Percentiles rank a stretch among this genome's conserved stretches.
These are phyloP conservation scores for Populus hybrid DNA, from an alignment of 441 rosid genomes.

Conservation along the genomic window DNA sequence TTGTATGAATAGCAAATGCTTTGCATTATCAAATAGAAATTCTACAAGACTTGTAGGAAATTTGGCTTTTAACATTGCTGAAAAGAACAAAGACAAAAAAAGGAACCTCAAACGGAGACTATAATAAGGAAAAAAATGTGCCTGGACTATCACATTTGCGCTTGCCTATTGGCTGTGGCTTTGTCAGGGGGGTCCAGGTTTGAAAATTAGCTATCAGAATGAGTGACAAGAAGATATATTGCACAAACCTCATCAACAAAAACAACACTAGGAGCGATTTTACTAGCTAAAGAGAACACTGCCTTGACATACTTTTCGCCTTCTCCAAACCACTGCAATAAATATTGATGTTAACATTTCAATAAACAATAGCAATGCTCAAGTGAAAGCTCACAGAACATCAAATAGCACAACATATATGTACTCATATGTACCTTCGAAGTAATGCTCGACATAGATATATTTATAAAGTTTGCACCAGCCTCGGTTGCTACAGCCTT, in stretches of 20 bases:
- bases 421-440: conserved; percentile 60
- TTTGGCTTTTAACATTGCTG: neutral
- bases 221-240: neutral
- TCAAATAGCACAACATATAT: neutral
- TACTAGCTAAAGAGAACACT: conserved; percentile 97
- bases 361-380: neutral
- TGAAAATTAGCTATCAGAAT: neutral
- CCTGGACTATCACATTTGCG: neutral
- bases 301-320: conserved; percentile 99
- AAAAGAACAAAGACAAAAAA: neutral
- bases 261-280: conserved; percentile 40
- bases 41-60: neutral
- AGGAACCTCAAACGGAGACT: neutral
- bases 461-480: conserved; percentile 36
- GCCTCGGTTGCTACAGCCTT: too few species aligned
- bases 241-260: conserved; percentile 71
- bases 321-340: conserved; percentile 99
- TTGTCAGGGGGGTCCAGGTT: neutral
- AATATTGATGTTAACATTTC: conserved; percentile 14
- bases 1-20: neutral
- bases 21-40: neutral
- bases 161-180: too few species aligned
- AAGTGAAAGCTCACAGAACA: neutral
- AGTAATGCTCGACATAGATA: conserved; percentile 99
- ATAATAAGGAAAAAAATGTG: conserved; percentile 3